Conservation (phyloP, 805 yeast species). For the Candida incommunis region DNA sequence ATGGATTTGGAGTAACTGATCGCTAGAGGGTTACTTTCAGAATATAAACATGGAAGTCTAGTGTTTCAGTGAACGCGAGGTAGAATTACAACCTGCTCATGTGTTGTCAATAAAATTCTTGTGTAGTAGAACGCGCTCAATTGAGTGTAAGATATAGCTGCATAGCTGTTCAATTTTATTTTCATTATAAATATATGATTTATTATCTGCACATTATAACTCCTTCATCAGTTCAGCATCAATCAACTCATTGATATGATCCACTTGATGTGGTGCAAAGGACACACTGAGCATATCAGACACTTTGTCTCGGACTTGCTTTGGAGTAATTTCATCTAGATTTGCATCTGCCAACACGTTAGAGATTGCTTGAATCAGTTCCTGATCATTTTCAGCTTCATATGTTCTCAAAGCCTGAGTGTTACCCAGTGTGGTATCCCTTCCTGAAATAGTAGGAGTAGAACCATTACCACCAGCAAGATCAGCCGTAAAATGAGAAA, state of each 20-base stretch:
- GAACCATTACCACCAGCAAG: neutral
- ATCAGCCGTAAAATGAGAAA: neutral
- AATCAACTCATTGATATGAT: slow-evolving; percentile 19
- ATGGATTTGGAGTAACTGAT: neutral
- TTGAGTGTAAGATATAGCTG: no score
- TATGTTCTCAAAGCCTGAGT: slow-evolving; percentile 6
- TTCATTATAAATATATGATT: neutral
- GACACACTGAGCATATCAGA: slow-evolving; percentile 22
- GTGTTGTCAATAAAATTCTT: no score
- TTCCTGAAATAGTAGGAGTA: neutral
- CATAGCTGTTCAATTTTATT: no score
- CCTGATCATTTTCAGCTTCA: slow-evolving; percentile 15
- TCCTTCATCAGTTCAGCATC: slow-evolving; percentile 20
- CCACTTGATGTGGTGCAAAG: slow-evolving; percentile 18
- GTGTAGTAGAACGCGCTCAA: no score
- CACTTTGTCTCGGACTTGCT: slow-evolving; percentile 22
- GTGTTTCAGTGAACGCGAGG: no score
- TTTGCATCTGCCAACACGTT: slow-evolving; percentile 20
- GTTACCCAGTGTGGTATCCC: neutral
- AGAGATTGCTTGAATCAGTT: slow-evolving; percentile 18
- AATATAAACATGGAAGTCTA: no score
- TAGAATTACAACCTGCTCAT: no score
- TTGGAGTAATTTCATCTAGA: slow-evolving; percentile 22
- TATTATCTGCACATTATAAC: neutral
- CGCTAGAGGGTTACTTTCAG: neutral